phyloP scores from a whole-genome alignment of 1,139 yeast genomes.

The Hyphopichia fennica region DNA sequence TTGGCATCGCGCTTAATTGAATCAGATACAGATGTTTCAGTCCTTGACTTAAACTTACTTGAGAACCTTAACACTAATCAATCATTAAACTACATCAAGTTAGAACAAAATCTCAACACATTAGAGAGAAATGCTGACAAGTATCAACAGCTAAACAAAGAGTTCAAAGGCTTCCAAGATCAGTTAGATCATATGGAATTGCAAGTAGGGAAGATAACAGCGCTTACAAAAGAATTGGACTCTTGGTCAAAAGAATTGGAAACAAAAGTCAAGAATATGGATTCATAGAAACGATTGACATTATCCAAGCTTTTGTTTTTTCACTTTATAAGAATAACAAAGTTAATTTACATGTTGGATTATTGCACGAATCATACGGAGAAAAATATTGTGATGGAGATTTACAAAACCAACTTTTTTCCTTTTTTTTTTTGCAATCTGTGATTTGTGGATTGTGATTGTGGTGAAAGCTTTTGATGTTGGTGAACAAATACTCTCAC shows the following conservation, averaged over 20 bases:
- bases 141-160: slow-evolving; percentile 26
- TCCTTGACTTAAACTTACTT: slow-evolving; percentile 51
- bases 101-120: slow-evolving; percentile 46
- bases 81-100: slow-evolving; percentile 54
- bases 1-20: slow-evolving; percentile 39
- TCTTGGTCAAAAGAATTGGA: slow-evolving; percentile 59
- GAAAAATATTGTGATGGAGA: too few species aligned
- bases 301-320: too few species aligned
- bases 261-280: not conserved
- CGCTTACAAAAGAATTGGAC: slow-evolving; percentile 54
- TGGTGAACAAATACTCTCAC: too few species aligned
- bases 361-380: too few species aligned
- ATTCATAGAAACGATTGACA: too few species aligned
- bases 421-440: too few species aligned
- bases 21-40: slow-evolving; percentile 54
- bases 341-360: too few species aligned
- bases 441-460: too few species aligned
- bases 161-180: slow-evolving; percentile 25
- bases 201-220: slow-evolving; percentile 46
- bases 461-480: too few species aligned
- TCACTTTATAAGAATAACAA: too few species aligned
- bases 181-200: slow-evolving; percentile 45
- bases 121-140: slow-evolving; percentile 35
- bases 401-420: too few species aligned
- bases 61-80: slow-evolving; percentile 60